A percentile compares a stretch with the other conserved stretches of the same genome.
phyloP scores from a whole-genome alignment of 1,284 basidiomycete genomes.

The Naganishia albida region DNA sequence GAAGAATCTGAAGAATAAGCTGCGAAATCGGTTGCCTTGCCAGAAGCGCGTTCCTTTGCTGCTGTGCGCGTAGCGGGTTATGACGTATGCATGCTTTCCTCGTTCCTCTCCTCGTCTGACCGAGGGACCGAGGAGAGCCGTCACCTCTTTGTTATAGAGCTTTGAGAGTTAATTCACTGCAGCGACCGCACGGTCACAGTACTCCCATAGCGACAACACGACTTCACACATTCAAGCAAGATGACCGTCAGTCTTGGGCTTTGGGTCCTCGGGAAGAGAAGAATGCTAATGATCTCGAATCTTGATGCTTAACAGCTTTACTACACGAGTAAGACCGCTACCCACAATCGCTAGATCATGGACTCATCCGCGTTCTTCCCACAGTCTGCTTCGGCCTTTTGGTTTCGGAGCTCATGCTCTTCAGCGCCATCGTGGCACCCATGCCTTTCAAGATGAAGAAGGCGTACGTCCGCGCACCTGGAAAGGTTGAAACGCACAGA shows the following conservation, averaged over 20 bases:
- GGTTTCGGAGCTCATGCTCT: slow-evolving; percentile 50
- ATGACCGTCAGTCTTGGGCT: slow-evolving; percentile 13
- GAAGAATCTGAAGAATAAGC: no score
- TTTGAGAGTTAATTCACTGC: not conserved
- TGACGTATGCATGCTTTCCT: not conserved
- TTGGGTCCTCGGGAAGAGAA: not conserved
- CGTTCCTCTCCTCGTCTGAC: slow-evolving; percentile 2
- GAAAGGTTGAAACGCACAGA: not conserved
- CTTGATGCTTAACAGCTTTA: slow-evolving; percentile 14
- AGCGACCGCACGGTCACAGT: not conserved
- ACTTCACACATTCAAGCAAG: not conserved
- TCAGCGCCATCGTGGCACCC: slow-evolving; percentile 50
- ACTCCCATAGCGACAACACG: not conserved
- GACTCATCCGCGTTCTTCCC: not conserved
- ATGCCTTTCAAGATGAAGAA: slow-evolving; percentile 54
- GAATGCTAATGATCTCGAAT: not conserved
- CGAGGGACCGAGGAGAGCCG: not conserved
- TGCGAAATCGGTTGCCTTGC: no score
- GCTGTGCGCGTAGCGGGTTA: not conserved
- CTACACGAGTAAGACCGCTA: slow-evolving; percentile 15
- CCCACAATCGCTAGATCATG: not conserved
- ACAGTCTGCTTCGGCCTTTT: slow-evolving; percentile 53
- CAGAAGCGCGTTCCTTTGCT: not conserved
- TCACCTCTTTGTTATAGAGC: not conserved
- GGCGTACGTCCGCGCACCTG: slow-evolving; percentile 41